These are phyloP conservation scores for Aurantiochytrium sp. DNA, from an alignment of 108 stramenopile species.

Conservation along the genomic window DNA sequence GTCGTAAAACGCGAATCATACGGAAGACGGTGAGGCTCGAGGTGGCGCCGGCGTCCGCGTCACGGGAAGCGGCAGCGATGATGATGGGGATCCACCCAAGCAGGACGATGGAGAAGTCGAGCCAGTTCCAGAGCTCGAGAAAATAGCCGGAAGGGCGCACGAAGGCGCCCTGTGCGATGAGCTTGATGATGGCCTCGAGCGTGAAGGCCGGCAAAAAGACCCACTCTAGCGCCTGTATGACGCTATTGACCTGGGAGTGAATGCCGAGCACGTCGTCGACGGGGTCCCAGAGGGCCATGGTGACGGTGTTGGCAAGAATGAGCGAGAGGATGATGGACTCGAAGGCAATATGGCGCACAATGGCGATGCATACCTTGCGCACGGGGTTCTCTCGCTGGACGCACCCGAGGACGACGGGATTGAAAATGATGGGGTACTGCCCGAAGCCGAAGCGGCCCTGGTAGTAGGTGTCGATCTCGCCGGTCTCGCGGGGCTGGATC, in stretches of 20 bases:
- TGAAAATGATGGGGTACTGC: not conserved
- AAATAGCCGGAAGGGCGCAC: conserved; percentile 41
- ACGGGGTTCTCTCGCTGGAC: not conserved
- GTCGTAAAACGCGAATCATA: conserved; percentile 66
- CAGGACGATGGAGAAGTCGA: conserved; percentile 62
- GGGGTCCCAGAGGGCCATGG: conserved; percentile 4
- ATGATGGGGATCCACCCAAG: conserved; percentile 20
- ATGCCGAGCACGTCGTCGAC: not conserved
- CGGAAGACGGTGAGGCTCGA: conserved; percentile 46
- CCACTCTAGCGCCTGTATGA: not conserved
- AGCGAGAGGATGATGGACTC: not conserved
- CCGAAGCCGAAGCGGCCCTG: not conserved
- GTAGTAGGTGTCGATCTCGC: not conserved
- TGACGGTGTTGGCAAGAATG: not conserved
- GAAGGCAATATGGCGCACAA: not conserved
- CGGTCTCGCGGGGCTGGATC: not conserved
- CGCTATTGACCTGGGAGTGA: not conserved
- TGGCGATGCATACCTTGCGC: not conserved
- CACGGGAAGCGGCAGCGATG: not conserved
- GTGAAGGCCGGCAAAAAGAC: conserved; percentile 53
- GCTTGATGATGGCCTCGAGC: conserved; percentile 60
- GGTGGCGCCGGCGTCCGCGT: not conserved
- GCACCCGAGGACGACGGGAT: not conserved
- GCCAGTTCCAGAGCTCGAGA: conserved; percentile 51
- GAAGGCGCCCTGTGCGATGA: conserved; percentile 55